Percentiles rank a stretch among this genome's conserved stretches.
Evolutionary conservation across 371 early-diverging fungal species (phyloP).

Genomic region (Lichtheimia corymbifera): DNA sequence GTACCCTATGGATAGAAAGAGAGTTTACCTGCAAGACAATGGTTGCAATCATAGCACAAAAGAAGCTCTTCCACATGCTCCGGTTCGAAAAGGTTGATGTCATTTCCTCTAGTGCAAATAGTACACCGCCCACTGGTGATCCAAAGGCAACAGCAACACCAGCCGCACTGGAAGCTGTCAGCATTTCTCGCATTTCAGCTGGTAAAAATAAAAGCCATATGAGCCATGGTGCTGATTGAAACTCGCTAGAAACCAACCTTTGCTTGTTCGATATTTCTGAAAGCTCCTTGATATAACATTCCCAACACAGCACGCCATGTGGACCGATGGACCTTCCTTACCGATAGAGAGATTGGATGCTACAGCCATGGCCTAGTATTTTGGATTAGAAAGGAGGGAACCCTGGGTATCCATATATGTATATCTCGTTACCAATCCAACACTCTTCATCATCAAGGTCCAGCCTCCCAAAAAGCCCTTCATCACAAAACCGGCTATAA

Average conservation of each 20-base stretch:
- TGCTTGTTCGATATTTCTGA: constrained; percentile 80
- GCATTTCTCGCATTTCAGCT: constrained; percentile 88
- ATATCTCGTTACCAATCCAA: constrained; percentile 64
- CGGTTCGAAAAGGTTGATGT: constrained; percentile 93
- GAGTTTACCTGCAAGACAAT: constrained; percentile 77
- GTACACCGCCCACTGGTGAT: constrained; percentile 84
- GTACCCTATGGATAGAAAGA: not conserved
- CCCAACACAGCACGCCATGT: constrained; percentile 90
- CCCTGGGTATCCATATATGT: too few species aligned
- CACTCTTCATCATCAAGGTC: constrained; percentile 87
- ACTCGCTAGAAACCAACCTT: constrained; percentile 49
- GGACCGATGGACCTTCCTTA: constrained; percentile 95
- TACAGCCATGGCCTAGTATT: constrained; percentile 70
- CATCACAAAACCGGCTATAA: constrained; percentile 83
- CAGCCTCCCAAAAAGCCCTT: constrained; percentile 84
- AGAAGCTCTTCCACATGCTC: constrained; percentile 93
- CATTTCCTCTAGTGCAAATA: constrained; percentile 96
- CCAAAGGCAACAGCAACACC: constrained; percentile 56
- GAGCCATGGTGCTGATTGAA: not conserved
- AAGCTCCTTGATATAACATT: constrained; percentile 87
- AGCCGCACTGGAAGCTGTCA: constrained; percentile 92
- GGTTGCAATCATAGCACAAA: constrained; percentile 92
- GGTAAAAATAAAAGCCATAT: not conserved
- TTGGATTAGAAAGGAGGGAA: too few species aligned
- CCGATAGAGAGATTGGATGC: constrained; percentile 91